phyloP scores from a whole-genome alignment of 257 asterid genomes.

The Euphrasia confusa region DNA sequence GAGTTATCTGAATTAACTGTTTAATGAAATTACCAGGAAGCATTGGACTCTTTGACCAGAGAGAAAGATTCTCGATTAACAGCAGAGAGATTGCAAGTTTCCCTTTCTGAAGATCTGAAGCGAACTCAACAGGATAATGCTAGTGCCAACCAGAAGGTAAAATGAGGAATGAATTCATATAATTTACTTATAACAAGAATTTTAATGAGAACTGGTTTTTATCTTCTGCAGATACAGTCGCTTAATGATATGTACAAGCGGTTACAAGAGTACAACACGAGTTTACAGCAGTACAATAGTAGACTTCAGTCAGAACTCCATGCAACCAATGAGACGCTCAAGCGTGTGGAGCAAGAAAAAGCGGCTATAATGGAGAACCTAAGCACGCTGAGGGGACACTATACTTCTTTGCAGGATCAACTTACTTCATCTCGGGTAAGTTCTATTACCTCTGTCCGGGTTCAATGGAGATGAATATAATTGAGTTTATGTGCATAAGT shows the following conservation, averaged over 20 bases:
- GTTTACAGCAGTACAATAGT: conserved; percentile 80
- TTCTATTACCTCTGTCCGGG: not conserved
- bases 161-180: not conserved
- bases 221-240: conserved; percentile 61
- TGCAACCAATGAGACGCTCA: conserved; percentile 52
- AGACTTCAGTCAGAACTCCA: conserved; percentile 83
- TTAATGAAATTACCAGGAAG: conserved; percentile 48
- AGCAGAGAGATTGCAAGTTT: conserved; percentile 64
- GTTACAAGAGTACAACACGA: conserved; percentile 77
- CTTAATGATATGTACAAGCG: conserved; percentile 69
- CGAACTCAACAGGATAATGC: conserved; percentile 62
- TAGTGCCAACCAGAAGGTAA: conserved; percentile 61
- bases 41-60: conserved; percentile 52
- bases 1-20: conserved; percentile 4
- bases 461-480: not conserved
- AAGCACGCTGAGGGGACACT: conserved; percentile 78
- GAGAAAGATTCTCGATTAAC: conserved; percentile 69
- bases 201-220: not conserved
- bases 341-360: conserved; percentile 82
- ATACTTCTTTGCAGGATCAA: conserved; percentile 80
- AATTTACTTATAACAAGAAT: not conserved
- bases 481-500: not conserved
- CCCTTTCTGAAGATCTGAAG: conserved; percentile 69
- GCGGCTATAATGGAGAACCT: conserved; percentile 69
- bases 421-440: conserved; percentile 67